phyloP scores from a whole-genome alignment of 306 rosid species.

The Prunus dulcis region DNA sequence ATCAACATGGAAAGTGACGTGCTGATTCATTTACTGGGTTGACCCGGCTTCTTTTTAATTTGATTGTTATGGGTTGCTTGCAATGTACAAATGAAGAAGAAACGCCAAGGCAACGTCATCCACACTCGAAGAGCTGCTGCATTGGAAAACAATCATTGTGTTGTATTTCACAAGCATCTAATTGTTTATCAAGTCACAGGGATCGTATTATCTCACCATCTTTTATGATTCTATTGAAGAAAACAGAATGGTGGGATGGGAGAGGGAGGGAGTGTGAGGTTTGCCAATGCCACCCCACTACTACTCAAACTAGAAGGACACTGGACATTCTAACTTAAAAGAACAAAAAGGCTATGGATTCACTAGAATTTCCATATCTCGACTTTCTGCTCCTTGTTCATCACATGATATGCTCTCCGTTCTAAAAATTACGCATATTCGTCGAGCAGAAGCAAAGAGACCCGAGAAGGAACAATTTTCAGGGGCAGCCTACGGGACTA shows the following conservation, averaged over 20 bases:
- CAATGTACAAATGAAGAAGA: neutral
- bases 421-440: neutral
- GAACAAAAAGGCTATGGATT: too few relatives aligned
- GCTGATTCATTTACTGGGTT: neutral
- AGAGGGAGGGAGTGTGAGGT: too few relatives aligned
- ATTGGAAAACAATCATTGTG: neutral
- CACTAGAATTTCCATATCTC: neutral
- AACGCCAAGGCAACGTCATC: neutral
- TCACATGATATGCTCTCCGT: neutral
- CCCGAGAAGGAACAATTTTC: neutral
- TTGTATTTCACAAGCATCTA: too few relatives aligned
- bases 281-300: too few relatives aligned
- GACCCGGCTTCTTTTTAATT: neutral
- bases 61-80: neutral
- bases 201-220: too few relatives aligned
- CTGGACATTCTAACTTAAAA: too few relatives aligned
- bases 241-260: too few relatives aligned
- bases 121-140: neutral
- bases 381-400: neutral
- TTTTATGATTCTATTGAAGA: too few relatives aligned
- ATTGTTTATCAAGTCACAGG: too few relatives aligned
- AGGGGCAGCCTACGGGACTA: neutral
- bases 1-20: neutral
- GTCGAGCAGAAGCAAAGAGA: neutral
- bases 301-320: too few relatives aligned